phyloP scores from a whole-genome alignment of 2,329 filamentous ascomycete species.

The Fusarium falciforme region DNA sequence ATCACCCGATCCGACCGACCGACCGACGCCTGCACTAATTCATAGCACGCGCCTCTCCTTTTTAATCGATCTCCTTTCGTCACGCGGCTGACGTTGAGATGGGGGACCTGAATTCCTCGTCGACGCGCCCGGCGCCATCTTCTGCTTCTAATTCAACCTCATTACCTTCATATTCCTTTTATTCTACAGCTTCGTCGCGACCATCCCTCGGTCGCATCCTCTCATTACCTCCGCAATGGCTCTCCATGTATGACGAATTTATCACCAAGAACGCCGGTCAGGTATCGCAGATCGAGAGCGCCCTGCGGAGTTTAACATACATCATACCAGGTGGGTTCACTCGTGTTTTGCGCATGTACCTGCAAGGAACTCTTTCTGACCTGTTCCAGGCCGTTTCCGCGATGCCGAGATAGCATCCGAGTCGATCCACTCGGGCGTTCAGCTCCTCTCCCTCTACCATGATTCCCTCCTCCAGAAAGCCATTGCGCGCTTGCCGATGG shows the following conservation, averaged over 20 bases:
- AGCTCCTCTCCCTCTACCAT: conserved; percentile 92
- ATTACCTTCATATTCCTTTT: conserved; percentile 15
- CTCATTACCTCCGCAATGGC: conserved; percentile 72
- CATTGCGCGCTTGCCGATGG: conserved; percentile 68
- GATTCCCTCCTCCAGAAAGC: conserved; percentile 81
- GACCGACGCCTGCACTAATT: not conserved
- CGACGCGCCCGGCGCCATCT: conserved; percentile 32
- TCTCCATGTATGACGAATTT: conserved; percentile 84
- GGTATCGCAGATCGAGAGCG: conserved; percentile 94
- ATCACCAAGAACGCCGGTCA: conserved; percentile 95
- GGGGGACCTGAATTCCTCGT: conserved; percentile 36
- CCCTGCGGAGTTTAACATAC: conserved; percentile 91
- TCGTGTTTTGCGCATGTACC: not conserved
- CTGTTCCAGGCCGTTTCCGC: conserved; percentile 75
- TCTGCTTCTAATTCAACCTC: conserved; percentile 33
- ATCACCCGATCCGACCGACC: conserved; percentile 1
- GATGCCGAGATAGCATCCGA: conserved; percentile 97
- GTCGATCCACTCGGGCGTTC: conserved; percentile 87
- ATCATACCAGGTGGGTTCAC: conserved; percentile 80
- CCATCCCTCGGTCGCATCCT: conserved; percentile 55
- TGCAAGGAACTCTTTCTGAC: conserved; percentile 10
- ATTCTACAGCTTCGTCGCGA: conserved; percentile 27
- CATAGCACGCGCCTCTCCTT: conserved; percentile 27
- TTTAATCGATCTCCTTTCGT: conserved; percentile 16
- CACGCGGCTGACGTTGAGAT: conserved; percentile 1